phyloP scores from a whole-genome alignment of 352 stramenopile genomes.

The Globisporangium camurandrum region DNA sequence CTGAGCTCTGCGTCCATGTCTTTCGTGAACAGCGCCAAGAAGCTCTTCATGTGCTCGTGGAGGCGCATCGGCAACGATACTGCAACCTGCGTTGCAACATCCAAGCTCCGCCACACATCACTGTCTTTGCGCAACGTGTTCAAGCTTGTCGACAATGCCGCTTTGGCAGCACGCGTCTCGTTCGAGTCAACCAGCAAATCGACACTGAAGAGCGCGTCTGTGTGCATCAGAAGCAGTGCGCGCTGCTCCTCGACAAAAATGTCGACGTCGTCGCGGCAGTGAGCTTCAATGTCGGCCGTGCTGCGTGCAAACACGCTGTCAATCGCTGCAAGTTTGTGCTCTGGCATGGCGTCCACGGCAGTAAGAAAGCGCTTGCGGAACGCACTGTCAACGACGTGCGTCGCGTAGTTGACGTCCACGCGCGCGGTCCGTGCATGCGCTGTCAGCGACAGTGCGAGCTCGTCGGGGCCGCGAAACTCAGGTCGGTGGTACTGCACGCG shows the following conservation, averaged over 20 bases:
- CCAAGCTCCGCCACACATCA: constrained; percentile 3
- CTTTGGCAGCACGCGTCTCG: neutral
- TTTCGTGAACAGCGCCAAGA: constrained; percentile 5
- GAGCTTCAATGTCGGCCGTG: constrained; percentile 7
- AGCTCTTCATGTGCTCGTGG: constrained; percentile 1
- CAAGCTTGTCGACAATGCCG: constrained; percentile 3
- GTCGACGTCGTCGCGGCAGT: constrained; percentile 16
- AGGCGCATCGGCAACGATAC: constrained; percentile 4
- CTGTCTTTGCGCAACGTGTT: constrained; percentile 10
- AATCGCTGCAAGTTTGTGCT: constrained; percentile 16
- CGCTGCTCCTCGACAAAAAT: constrained; percentile 18
- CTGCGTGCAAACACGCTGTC: constrained; percentile 18
- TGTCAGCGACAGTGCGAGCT: constrained; percentile 5
- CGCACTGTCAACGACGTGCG: neutral
- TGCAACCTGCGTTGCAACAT: neutral
- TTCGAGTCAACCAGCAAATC: constrained; percentile 16
- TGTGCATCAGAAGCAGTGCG: constrained; percentile 7
- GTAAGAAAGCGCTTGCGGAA: constrained; percentile 13
- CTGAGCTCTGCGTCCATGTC: constrained; percentile 2
- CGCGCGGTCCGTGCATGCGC: constrained; percentile 15
- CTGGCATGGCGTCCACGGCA: constrained; percentile 15
- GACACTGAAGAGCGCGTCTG: constrained; percentile 24
- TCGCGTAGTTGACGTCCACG: constrained; percentile 8
- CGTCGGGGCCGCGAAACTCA: neutral
- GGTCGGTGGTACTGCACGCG: neutral